Percentiles rank a stretch among this genome's conserved stretches.
These are phyloP conservation scores for Xylaria sp. DNA, from an alignment of 2,329 filamentous ascomycete genomes.

Conservation along the genomic window DNA sequence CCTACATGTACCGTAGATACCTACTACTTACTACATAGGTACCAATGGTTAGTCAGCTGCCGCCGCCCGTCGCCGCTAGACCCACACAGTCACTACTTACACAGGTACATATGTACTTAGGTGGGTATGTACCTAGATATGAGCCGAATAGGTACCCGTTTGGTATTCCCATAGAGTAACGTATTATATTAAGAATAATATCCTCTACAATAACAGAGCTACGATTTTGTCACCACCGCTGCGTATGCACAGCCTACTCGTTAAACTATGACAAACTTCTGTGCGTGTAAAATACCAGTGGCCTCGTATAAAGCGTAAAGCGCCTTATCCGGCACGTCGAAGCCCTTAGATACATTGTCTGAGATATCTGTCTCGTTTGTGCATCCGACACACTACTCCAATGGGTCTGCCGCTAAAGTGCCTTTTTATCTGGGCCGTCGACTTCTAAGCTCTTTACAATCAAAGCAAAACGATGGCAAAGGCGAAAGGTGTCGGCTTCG, in stretches of 20 bases:
- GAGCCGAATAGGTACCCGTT: too few species aligned
- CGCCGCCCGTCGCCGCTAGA: too few species aligned
- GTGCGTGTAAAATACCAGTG: slow-evolving; percentile 12
- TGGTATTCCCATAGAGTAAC: too few species aligned
- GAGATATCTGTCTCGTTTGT: slow-evolving; percentile 10
- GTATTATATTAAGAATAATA: too few species aligned
- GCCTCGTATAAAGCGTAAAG: slow-evolving; percentile 21
- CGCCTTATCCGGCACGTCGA: background rate
- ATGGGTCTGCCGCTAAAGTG: background rate
- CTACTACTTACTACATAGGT: too few species aligned
- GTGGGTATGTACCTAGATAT: too few species aligned
- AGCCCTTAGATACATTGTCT: slow-evolving; percentile 29
- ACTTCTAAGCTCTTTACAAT: slow-evolving; percentile 28
- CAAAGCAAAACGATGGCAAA: slow-evolving; percentile 30
- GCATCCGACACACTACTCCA: slow-evolving; percentile 6
- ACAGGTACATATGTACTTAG: too few species aligned
- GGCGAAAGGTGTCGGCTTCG: slow-evolving; percentile 12
- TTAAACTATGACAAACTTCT: slow-evolving; percentile 1
- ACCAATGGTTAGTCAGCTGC: too few species aligned
- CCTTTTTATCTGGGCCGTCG: slow-evolving; percentile 14
- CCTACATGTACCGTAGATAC: too few species aligned
- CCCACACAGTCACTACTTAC: too few species aligned
- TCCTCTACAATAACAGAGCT: background rate
- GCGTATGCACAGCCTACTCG: background rate
- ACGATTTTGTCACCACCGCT: background rate